Base-by-base conservation (phyloP, 768 basidiomycete genomes). In the Zangia roseola region DNA sequence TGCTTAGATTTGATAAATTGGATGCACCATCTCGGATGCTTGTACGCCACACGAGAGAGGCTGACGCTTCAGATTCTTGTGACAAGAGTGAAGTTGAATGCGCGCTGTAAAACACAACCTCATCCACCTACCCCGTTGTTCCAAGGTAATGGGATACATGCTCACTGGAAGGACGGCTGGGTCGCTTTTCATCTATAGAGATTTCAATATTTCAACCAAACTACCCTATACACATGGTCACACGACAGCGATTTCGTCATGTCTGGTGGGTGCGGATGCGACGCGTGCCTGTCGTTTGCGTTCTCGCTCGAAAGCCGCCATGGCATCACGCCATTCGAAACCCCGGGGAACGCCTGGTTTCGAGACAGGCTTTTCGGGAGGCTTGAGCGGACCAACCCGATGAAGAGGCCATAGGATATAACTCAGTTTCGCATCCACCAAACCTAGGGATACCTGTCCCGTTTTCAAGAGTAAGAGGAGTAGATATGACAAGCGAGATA, bases 331-430 rank as follows among this genome's bases (percentile, higher is more conserved):
- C 65, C 65, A 69, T 17, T 40, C 40, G 41, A 38, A 49, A 33
- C 63, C 53, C 0, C 68, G 54, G 2, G 65, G 49, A 6, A 47
- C 42, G 14, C 65, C 63, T 35, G 23, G 17, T 36, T 47, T 53
- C 9, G 57, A 44, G 14, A 44, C 8, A 0, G 68, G 65, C 13
- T 17, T 34, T n/a, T 65, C 48, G 24, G 68, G 55, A 5, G 48
- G 49, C 16, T 55, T 60, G 25, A 70, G 47, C 2, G 60, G 58
- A 2, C 82, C 81, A 47, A 74, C 67, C 4, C 82, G 75, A 31
- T 72, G 54, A 8, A 70, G 65, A 7, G 82, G 82, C 79, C 81
- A 83, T 23, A 81, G 33, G 26, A 83, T 67, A 48, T 71, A 65
- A 44, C 73, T 57, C 28, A 83, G 65, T 58, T 72, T 79, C 3